Percentiles rank a stretch among this genome's conserved stretches.
Conservation (phyloP, 208 protist species). For the Perkinsela sp. region DNA sequence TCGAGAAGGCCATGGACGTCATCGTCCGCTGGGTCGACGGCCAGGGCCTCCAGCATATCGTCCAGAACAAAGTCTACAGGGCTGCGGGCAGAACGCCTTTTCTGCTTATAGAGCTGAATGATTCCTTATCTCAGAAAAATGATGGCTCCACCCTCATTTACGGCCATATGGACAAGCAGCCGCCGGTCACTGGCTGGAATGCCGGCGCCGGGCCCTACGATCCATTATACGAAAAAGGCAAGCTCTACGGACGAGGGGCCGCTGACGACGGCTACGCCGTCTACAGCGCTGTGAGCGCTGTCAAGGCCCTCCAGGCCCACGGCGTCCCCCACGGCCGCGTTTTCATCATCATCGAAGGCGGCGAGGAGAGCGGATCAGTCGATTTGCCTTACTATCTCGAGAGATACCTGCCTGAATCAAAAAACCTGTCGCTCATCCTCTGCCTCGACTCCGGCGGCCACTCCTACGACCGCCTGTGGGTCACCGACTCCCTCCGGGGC, state of each 20-base stretch:
- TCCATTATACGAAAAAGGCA: constrained; percentile 38
- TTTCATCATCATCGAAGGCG: constrained; percentile 58
- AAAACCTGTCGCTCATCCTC: constrained; percentile 54
- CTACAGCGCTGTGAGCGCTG: constrained; percentile 25
- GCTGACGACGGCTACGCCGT: constrained; percentile 68
- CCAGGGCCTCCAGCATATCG: constrained; percentile 9
- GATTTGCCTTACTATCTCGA: constrained; percentile 57
- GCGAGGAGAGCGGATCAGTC: constrained; percentile 56
- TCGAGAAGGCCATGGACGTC: constrained; percentile 47
- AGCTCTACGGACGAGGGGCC: constrained; percentile 63
- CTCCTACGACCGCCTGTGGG: constrained; percentile 80
- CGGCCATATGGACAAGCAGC: constrained; percentile 87
- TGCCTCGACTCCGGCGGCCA: constrained; percentile 70
- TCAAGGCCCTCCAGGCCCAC: constrained; percentile 37
- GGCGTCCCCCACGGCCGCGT: constrained; percentile 39
- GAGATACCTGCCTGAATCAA: constrained; percentile 19
- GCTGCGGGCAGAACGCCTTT: constrained; percentile 42
- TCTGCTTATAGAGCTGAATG: constrained; percentile 37
- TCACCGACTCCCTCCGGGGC: constrained; percentile 71
- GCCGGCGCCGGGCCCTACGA: constrained; percentile 56
- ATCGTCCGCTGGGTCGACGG: constrained; percentile 48
- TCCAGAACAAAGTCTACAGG: constrained; percentile 20
- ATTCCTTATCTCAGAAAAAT: constrained; percentile 16
- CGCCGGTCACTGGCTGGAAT: constrained; percentile 59
- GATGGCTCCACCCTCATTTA: constrained; percentile 58